phyloP scores from a whole-genome alignment of 2,329 filamentous ascomycete species.

The Colletotrichum plurivorum region DNA sequence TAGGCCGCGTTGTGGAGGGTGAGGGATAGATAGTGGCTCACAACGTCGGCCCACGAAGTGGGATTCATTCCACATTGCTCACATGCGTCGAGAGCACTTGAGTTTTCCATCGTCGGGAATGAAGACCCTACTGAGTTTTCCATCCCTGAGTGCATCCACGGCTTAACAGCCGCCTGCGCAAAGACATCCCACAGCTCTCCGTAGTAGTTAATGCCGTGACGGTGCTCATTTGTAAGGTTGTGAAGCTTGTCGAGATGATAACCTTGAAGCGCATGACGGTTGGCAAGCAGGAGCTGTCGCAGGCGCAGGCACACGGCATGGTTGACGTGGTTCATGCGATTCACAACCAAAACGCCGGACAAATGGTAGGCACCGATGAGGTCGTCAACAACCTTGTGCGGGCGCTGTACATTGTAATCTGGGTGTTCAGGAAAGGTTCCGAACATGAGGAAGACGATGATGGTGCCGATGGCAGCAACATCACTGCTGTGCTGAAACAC shows the following conservation, averaged over 20 bases:
- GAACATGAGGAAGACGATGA: conserved; percentile 28
- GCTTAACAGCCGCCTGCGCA: conserved; percentile 28
- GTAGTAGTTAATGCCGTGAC: background rate
- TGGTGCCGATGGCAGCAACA: conserved; percentile 7
- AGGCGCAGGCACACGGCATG: conserved; percentile 14
- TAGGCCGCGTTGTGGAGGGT: background rate
- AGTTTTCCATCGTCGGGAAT: background rate
- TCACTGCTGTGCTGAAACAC: background rate
- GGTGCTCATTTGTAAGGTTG: background rate
- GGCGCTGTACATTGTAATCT: background rate
- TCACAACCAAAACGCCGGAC: conserved; percentile 8
- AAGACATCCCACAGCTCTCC: conserved; percentile 4
- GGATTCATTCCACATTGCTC: conserved; percentile 2
- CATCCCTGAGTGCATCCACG: conserved; percentile 25
- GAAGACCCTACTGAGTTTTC: background rate
- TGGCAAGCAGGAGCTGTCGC: conserved; percentile 21
- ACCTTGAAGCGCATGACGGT: conserved; percentile 7
- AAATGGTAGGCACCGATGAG: conserved; percentile 14
- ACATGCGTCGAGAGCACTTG: conserved; percentile 5
- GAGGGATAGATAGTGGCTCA: conserved; percentile 17
- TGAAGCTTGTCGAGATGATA: conserved; percentile 9
- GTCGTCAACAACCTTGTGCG: conserved; percentile 1
- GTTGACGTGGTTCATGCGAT: background rate
- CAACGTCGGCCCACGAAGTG: background rate
- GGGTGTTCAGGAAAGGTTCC: conserved; percentile 23